Percentiles rank a stretch among this genome's conserved stretches.
Conservation (phyloP, 2,329 filamentous ascomycete species). For the Cytospora piceicola region DNA sequence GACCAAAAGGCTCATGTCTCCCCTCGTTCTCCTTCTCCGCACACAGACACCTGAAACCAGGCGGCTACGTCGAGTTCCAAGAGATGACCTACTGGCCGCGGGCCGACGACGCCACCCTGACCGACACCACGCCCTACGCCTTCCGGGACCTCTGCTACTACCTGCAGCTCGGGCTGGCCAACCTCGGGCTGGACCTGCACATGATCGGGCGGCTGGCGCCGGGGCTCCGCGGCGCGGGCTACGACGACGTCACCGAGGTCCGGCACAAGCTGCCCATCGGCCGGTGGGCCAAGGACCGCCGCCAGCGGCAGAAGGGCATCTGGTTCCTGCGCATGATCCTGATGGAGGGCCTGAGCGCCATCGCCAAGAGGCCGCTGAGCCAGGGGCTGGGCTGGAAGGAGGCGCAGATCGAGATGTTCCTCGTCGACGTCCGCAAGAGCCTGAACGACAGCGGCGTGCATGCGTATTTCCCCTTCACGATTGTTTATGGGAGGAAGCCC, state of each 20-base stretch:
- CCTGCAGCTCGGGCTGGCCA: conserved; percentile 46
- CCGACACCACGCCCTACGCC: conserved; percentile 46
- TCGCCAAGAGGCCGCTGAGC: conserved; percentile 38
- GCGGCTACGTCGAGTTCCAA: conserved; percentile 55
- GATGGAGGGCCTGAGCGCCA: conserved; percentile 41
- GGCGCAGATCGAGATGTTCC: conserved; percentile 43
- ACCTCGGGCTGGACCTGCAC: conserved; percentile 48
- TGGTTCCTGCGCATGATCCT: conserved; percentile 47
- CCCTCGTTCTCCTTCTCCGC: background rate
- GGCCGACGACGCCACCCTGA: conserved; percentile 51
- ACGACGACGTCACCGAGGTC: conserved; percentile 41
- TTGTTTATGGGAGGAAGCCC: conserved; percentile 42
- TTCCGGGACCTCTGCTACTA: conserved; percentile 51
- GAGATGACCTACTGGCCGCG: conserved; percentile 48
- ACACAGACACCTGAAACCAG: conserved; percentile 53
- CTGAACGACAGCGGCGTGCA: conserved; percentile 39
- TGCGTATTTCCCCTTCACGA: conserved; percentile 39
- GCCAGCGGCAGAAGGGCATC: conserved; percentile 50
- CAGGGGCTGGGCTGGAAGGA: conserved; percentile 41
- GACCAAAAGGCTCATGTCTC: background rate
- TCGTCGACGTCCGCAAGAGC: conserved; percentile 42
- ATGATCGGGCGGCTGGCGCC: conserved; percentile 43
- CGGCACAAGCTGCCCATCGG: conserved; percentile 53
- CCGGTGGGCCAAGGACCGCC: conserved; percentile 49
- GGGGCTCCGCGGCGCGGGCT: conserved; percentile 47